phyloP scores from a whole-genome alignment of 257 asterid genomes.

The Gynochthodes officinalis region DNA sequence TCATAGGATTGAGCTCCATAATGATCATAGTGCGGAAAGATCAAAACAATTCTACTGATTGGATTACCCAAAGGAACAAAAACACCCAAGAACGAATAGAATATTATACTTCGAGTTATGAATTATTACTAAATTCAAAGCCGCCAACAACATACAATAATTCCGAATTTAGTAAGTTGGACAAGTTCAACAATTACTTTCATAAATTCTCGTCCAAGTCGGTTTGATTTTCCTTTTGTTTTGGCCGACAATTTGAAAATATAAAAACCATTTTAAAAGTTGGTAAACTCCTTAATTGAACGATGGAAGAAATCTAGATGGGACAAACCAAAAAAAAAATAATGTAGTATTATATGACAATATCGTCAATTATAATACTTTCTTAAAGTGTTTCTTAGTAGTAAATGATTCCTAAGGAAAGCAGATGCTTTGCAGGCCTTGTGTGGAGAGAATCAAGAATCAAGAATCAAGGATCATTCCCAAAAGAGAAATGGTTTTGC shows the following conservation, averaged over 20 bases:
- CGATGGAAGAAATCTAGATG: neutral
- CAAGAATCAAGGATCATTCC: conserved; percentile 1
- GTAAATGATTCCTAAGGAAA: neutral
- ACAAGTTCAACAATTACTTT: neutral
- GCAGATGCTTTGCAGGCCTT: no score
- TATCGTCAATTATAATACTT: no score
- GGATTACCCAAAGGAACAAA: no score
- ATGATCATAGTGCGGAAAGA: no score
- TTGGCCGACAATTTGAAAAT: neutral
- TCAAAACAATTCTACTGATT: no score
- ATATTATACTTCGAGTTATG: no score
- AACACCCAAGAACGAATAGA: no score
- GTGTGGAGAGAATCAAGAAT: neutral
- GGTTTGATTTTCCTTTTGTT: neutral
- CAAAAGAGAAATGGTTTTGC: neutral
- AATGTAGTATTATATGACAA: neutral
- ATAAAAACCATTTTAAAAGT: neutral
- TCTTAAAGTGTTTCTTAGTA: neutral
- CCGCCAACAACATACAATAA: neutral
- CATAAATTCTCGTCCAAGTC: neutral
- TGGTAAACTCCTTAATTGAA: neutral
- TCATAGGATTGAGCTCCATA: no score
- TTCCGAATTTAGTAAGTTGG: neutral
- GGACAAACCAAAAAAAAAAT: neutral
- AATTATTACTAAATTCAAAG: no score